Percentiles rank a stretch among this genome's conserved stretches.
These are phyloP conservation scores for Salix udensis DNA, from an alignment of 345 rosid genomes.

Conservation along the genomic window DNA sequence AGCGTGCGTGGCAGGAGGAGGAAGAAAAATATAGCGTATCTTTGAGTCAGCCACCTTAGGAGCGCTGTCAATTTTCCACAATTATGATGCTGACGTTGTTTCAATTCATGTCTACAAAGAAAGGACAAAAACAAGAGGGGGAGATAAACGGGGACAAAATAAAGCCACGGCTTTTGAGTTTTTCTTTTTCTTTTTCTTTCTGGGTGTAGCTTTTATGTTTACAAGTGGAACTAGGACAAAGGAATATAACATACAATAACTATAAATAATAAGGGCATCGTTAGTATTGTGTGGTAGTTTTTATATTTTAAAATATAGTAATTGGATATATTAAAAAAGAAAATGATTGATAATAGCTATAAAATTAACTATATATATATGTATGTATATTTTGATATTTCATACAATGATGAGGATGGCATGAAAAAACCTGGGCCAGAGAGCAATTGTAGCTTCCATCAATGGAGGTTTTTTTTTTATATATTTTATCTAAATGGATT, in stretches of 20 bases:
- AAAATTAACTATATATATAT: no score
- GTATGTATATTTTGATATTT: no score
- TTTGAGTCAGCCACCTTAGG: constrained; percentile 35
- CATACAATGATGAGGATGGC: not conserved
- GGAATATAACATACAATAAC: no score
- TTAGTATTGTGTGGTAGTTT: no score
- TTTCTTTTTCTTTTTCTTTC: not conserved
- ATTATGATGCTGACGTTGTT: constrained; percentile 17
- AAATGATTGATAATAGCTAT: no score
- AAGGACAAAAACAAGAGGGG: not conserved
- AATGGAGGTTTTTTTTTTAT: no score
- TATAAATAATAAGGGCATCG: no score
- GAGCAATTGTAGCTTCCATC: not conserved
- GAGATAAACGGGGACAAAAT: no score
- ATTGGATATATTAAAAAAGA: no score
- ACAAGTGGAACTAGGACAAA: not conserved
- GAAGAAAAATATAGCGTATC: constrained; percentile 11
- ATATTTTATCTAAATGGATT: not conserved
- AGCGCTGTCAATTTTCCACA: constrained; percentile 40
- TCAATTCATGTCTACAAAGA: constrained; percentile 15
- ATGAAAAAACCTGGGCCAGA: not conserved
- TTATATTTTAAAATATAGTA: no score
- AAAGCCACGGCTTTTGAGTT: not conserved
- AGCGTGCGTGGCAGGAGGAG: not conserved
- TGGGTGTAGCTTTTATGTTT: not conserved